Conservation (phyloP, 495 filamentous ascomycete genomes). For the Aspergillus asperescens region DNA sequence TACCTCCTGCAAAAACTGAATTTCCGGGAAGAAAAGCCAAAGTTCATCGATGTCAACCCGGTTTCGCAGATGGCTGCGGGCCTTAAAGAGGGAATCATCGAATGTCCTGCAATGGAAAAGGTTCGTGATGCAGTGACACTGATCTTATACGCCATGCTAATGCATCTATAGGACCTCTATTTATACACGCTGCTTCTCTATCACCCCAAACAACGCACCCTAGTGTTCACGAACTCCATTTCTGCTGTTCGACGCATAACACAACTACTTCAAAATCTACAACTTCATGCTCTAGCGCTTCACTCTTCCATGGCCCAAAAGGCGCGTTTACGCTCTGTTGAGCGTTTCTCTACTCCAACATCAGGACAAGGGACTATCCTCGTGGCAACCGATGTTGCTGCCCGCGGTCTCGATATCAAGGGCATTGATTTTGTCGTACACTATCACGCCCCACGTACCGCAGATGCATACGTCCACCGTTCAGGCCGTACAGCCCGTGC, state of each 20-base stretch:
- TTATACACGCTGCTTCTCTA: constrained; percentile 84
- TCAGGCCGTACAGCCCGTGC: constrained; percentile 93
- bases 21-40: constrained; percentile 75
- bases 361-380: constrained; percentile 62
- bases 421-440: constrained; percentile 82
- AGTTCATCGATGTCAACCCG: constrained; percentile 89
- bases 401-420: constrained; percentile 92
- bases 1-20: constrained; percentile 87
- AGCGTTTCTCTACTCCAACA: constrained; percentile 70
- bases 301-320: constrained; percentile 97
- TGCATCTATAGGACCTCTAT: constrained; percentile 65
- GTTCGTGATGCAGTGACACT: constrained; percentile 30
- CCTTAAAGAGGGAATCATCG: constrained; percentile 83
- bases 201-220: constrained; percentile 68
- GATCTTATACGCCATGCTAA: not conserved
- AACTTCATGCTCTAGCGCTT: constrained; percentile 68
- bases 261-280: constrained; percentile 77
- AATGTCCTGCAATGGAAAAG: constrained; percentile 91
- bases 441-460: constrained; percentile 89
- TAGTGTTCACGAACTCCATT: constrained; percentile 95
- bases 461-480: constrained; percentile 91
- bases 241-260: constrained; percentile 82
- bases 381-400: constrained; percentile 91
- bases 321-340: constrained; percentile 86
- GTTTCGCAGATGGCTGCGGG: constrained; percentile 76